Conservation (phyloP, 805 yeast genomes). For the Starmerella bombi region DNA sequence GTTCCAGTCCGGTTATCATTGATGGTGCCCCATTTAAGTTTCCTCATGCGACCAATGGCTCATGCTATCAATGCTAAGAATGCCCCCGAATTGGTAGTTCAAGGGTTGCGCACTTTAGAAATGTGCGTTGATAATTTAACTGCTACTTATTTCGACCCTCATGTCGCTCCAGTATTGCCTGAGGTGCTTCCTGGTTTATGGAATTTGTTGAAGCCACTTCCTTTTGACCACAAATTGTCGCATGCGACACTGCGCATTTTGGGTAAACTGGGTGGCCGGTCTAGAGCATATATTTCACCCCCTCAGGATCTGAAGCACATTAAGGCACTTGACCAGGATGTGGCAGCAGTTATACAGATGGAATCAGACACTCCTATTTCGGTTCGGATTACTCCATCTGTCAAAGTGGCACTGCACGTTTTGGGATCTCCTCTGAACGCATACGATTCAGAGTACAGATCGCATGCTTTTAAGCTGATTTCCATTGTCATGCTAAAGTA, state of each 20-base stretch:
- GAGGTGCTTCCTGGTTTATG: constrained; percentile 90
- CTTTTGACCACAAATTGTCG: constrained; percentile 87
- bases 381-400: constrained; percentile 70
- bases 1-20: constrained; percentile 93
- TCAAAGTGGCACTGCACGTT: constrained; percentile 62
- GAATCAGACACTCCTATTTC: constrained; percentile 42
- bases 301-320: constrained; percentile 50
- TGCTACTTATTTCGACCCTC: constrained; percentile 93
- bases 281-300: constrained; percentile 69
- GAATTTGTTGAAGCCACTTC: constrained; percentile 80
- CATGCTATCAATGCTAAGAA: constrained; percentile 63
- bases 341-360: constrained; percentile 53
- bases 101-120: constrained; percentile 88
- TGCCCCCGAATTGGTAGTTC: constrained; percentile 79
- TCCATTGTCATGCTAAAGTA: constrained; percentile 53
- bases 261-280: constrained; percentile 94
- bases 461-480: constrained; percentile 65
- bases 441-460: constrained; percentile 46
- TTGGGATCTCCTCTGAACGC: constrained; percentile 45
- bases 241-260: constrained; percentile 86
- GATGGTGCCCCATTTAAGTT: constrained; percentile 80
- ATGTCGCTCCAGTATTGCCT: constrained; percentile 88
- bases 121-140: constrained; percentile 92
- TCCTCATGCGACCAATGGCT: constrained; percentile 81
- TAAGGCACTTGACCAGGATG: constrained; percentile 45